A percentile compares a stretch with the other conserved stretches of the same genome.
phyloP scores from a whole-genome alignment of 1,284 basidiomycete genomes.

The Thecaphora thlaspeos region DNA sequence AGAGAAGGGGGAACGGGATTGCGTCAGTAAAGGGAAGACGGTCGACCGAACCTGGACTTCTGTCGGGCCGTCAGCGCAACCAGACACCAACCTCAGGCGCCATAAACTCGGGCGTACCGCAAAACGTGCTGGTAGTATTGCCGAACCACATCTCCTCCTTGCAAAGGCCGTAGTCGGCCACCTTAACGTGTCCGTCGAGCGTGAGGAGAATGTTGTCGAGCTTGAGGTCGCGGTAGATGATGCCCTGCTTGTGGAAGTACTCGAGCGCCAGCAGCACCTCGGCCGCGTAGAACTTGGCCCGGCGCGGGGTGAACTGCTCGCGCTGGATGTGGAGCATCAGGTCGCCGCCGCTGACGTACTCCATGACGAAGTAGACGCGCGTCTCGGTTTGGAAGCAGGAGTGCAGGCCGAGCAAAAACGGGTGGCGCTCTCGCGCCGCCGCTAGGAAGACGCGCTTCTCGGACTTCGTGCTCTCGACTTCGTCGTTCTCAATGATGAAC shows the following conservation, averaged over 20 bases:
- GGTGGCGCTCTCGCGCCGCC: slow-evolving; percentile 92
- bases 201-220: slow-evolving; percentile 97
- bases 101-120: slow-evolving; percentile 99
- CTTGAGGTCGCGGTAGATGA: slow-evolving; percentile 84
- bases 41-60: too few relatives aligned
- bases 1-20: too few relatives aligned
- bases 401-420: slow-evolving; percentile 92
- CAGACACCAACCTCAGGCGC: too few relatives aligned
- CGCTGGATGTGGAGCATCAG: slow-evolving; percentile 79
- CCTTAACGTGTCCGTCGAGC: slow-evolving; percentile 95
- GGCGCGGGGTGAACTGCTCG: slow-evolving; percentile 74
- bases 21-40: too few relatives aligned
- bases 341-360: slow-evolving; percentile 73
- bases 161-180: slow-evolving; percentile 97
- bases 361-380: slow-evolving; percentile 82
- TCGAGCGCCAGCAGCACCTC: slow-evolving; percentile 94
- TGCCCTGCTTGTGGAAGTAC: slow-evolving; percentile 97
- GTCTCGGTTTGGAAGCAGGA: slow-evolving; percentile 99
- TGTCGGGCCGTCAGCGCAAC: too few relatives aligned
- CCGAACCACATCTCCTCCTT: slow-evolving; percentile 99
- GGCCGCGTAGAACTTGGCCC: slow-evolving; percentile 98
- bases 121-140: slow-evolving; percentile 97
- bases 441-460: slow-evolving; percentile 98
- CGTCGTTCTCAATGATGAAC: slow-evolving; percentile 99
- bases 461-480: slow-evolving; percentile 98